Evolutionary conservation across 73 alveolate species (phyloP).

Genomic region (Paramecium pentaurelia): DNA sequence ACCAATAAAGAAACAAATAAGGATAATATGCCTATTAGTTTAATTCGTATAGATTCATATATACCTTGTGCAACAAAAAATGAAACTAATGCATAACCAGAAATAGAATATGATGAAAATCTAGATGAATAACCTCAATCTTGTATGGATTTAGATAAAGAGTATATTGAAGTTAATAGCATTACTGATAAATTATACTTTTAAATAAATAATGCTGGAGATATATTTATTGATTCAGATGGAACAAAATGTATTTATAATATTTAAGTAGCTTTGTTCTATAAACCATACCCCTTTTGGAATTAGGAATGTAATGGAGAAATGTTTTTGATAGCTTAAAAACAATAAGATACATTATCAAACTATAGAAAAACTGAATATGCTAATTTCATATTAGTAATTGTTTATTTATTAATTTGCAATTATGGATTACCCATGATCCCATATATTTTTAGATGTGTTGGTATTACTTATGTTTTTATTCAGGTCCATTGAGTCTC

Average conservation of each 20-base stretch:
- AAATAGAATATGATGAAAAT: not conserved
- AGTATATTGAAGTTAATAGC: not conserved
- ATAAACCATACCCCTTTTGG: conserved; percentile 14
- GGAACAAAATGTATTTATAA: not conserved
- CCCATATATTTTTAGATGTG: not conserved
- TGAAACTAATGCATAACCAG: not conserved
- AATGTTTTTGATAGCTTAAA: not conserved
- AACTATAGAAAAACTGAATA: not conserved
- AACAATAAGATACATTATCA: not conserved
- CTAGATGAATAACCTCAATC: not conserved
- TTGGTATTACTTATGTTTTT: not conserved
- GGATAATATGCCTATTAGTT: not conserved
- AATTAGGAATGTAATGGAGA: not conserved
- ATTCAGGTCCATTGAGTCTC: not conserved
- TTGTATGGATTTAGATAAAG: not conserved
- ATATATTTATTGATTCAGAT: not conserved
- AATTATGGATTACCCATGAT: not conserved
- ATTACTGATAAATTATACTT: not conserved
- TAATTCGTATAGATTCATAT: not conserved
- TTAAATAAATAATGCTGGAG: not conserved
- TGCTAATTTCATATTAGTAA: not conserved
- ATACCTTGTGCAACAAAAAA: not conserved
- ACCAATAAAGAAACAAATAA: not conserved
- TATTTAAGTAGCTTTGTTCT: not conserved
- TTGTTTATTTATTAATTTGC: not conserved